Percentiles rank a stretch among this genome's conserved stretches.
Conservation (phyloP, 805 yeast genomes). For the Isabelozyma heimii region DNA sequence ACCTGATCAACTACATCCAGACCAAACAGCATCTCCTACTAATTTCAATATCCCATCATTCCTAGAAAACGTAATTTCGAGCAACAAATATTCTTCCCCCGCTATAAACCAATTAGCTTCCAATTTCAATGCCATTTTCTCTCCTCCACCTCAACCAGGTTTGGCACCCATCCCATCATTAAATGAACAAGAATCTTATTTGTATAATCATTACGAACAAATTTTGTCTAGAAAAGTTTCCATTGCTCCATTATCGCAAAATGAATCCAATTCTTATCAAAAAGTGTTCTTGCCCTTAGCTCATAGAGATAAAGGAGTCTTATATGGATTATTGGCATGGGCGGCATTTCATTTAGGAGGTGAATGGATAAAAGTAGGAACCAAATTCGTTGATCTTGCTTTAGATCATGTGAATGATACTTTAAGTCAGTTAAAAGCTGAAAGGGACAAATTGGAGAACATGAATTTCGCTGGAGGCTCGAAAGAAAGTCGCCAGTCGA, state of each 20-base stretch:
- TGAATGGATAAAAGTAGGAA: slow-evolving; percentile 47
- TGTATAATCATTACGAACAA: slow-evolving; percentile 50
- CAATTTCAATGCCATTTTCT: slow-evolving; percentile 16
- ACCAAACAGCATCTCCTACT: neutral
- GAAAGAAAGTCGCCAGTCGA: slow-evolving; percentile 25
- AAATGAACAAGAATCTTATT: slow-evolving; percentile 30
- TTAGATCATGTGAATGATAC: slow-evolving; percentile 35
- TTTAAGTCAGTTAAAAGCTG: slow-evolving; percentile 10
- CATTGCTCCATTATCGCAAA: slow-evolving; percentile 44
- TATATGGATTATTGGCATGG: slow-evolving; percentile 55
- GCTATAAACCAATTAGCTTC: slow-evolving; percentile 5
- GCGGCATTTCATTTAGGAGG: slow-evolving; percentile 51
- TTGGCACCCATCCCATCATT: slow-evolving; percentile 24
- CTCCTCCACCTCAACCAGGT: slow-evolving; percentile 23
- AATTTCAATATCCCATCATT: slow-evolving; percentile 1
- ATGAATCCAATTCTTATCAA: slow-evolving; percentile 48
- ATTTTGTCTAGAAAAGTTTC: slow-evolving; percentile 41
- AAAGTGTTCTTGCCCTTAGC: slow-evolving; percentile 56
- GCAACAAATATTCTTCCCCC: neutral
- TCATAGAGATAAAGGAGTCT: slow-evolving; percentile 47
- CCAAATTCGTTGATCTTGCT: slow-evolving; percentile 46
- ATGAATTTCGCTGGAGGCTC: slow-evolving; percentile 6
- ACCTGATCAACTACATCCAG: neutral
- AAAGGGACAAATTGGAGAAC: slow-evolving; percentile 4
- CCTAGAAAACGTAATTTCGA: neutral